Evolutionary conservation across 441 rosid species (phyloP).

Genomic region (Pelargonium fulgidum): DNA sequence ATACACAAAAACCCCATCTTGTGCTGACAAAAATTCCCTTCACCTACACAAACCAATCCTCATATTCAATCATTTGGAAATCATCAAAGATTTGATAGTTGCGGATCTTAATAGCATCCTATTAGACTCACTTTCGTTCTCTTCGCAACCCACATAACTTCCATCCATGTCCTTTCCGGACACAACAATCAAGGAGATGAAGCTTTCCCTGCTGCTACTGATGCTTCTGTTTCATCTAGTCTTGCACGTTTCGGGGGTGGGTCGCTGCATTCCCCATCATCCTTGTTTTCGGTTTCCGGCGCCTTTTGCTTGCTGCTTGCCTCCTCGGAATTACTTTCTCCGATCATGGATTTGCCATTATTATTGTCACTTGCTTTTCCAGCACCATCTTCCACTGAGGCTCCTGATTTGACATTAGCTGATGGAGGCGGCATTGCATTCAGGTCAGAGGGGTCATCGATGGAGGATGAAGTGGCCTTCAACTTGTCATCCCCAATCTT

Average conservation of each 20-base stretch:
- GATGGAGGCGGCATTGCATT: conserved; percentile 21
- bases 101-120: too few relatives aligned
- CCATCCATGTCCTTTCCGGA: too few relatives aligned
- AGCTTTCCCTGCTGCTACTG: not conserved
- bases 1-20: too few relatives aligned
- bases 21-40: too few relatives aligned
- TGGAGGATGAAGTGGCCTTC: conserved; percentile 36
- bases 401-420: conserved; percentile 21
- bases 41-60: too few relatives aligned
- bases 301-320: conserved; percentile 31
- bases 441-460: conserved; percentile 22
- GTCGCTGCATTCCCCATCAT: conserved; percentile 16
- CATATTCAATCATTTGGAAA: too few relatives aligned
- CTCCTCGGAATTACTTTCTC: conserved; percentile 18
- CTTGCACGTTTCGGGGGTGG: conserved; percentile 31
- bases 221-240: conserved; percentile 21
- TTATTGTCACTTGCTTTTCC: conserved; percentile 15
- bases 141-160: too few relatives aligned
- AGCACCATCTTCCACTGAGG: conserved; percentile 18
- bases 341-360: conserved; percentile 9
- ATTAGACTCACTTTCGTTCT: too few relatives aligned
- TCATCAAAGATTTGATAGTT: too few relatives aligned
- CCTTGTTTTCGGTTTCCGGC: conserved; percentile 16
- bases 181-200: too few relatives aligned
- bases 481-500: conserved; percentile 30